Conservation (phyloP, 805 yeast species). For the Jamesozyma spencerorum region DNA sequence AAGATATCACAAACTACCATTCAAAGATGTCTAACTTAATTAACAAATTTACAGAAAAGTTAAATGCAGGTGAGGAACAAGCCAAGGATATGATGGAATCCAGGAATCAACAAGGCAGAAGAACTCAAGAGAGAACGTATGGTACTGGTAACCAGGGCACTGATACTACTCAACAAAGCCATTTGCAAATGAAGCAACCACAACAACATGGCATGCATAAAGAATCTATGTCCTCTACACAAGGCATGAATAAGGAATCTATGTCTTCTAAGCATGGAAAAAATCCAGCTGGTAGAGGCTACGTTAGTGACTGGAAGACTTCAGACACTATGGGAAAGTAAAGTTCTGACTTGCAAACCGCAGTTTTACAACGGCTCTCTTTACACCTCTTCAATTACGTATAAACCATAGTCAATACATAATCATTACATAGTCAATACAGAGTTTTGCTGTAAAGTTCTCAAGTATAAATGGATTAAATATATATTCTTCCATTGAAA, state of each 20-base stretch:
- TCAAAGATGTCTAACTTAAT: slow-evolving; percentile 24
- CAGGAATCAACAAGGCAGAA: background rate
- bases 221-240: background rate
- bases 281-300: slow-evolving; percentile 11
- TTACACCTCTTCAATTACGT: too few species aligned
- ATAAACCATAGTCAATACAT: too few species aligned
- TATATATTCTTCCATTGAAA: too few species aligned
- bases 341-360: too few species aligned
- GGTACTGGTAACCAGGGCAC: background rate
- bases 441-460: too few species aligned
- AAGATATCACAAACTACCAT: background rate
- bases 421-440: too few species aligned
- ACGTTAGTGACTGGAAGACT: slow-evolving; percentile 12
- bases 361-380: too few species aligned
- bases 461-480: too few species aligned
- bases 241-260: background rate
- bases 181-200: background rate
- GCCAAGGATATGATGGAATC: slow-evolving; percentile 1
- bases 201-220: background rate
- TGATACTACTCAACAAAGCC: background rate
- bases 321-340: background rate
- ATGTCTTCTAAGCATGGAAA: background rate
- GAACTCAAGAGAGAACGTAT: background rate
- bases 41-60: slow-evolving; percentile 25
- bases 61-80: slow-evolving; percentile 17